Evolutionary conservation across 140 eudicot genomes (phyloP), one percentile per base, ranked within the genome.

Genomic region (Stevia rebaudiana): DNA sequence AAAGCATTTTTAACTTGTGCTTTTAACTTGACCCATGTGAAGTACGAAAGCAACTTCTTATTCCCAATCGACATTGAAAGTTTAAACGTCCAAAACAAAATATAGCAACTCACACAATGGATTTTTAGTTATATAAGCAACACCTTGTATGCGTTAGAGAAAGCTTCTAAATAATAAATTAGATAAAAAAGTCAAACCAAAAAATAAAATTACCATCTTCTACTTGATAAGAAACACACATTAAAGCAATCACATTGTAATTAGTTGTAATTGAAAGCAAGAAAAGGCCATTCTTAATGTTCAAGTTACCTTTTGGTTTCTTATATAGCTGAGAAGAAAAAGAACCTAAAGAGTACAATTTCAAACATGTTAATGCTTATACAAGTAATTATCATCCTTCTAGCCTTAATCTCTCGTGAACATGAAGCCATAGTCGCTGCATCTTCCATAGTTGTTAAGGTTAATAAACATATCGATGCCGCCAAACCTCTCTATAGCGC

Each of bases 401-500:
- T 47, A 30, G 46, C 59, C 70, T 5, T 18, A 31, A 47, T 64
- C 57, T 9, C 28, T 10, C 42, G 15, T 1, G 10, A 4, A 24
- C 68, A 25, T 5, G 25, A 23, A 43, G 28, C 54, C 9, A 47
- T 13, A 12, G 67, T 35, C 19, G 17, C 70, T 3, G 5, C 70
- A 1, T 0, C n/a, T n/a, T n/a, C n/a, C n/a, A n/a, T 64, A 46
- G 70, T 64, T 28, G 31, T 28, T 64, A 58, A 16, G 10, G 30
- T 64, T 31, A 64, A 11, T 16, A 64, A 64, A 33, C 70, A 44
- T 12, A 47, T 21, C 18, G 70, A 64, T 48, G 28, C 59, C 39
- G 47, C 70, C 30, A 64, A 30, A 7, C 59, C 70, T 64, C 59
- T 64, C 43, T 64, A 46, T 3, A 46, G 70, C 70, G 10, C 30